Percentiles rank a stretch among this genome's conserved stretches.
Conservation (phyloP, 2,329 filamentous ascomycete species). For the Passalora sequoiae region DNA sequence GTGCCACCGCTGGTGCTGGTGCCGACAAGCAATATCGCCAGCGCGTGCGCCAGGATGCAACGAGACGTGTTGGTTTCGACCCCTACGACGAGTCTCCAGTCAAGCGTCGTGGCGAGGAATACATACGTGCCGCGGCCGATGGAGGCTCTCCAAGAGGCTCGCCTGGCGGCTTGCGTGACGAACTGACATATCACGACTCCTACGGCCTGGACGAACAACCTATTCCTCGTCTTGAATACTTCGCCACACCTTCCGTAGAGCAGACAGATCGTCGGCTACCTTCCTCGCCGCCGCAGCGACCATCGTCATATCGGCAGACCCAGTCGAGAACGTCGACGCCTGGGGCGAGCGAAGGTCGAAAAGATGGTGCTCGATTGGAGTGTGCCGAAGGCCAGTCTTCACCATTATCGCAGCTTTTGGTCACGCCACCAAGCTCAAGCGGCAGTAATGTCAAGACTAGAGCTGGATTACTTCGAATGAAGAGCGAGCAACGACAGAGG, state of each 20-base stretch:
- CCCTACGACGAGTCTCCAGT: slow-evolving; percentile 67
- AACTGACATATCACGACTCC: slow-evolving; percentile 16
- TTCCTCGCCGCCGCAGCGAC: slow-evolving; percentile 14
- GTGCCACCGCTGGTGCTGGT: slow-evolving; percentile 60
- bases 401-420: slow-evolving; percentile 4
- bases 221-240: slow-evolving; percentile 13
- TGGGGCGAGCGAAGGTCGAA: slow-evolving; percentile 17
- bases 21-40: slow-evolving; percentile 58
- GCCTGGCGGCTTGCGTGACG: slow-evolving; percentile 4
- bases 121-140: slow-evolving; percentile 33
- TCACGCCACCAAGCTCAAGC: slow-evolving; percentile 17
- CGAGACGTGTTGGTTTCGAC: slow-evolving; percentile 62
- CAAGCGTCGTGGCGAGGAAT: slow-evolving; percentile 62
- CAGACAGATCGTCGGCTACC: slow-evolving; percentile 3
- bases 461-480: slow-evolving; percentile 13
- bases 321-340: slow-evolving; percentile 23
- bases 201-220: slow-evolving; percentile 11
- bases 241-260: slow-evolving; percentile 8
- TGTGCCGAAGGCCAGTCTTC: slow-evolving; percentile 7
- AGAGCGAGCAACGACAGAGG: slow-evolving; percentile 18
- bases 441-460: slow-evolving; percentile 15
- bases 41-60: slow-evolving; percentile 55
- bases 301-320: slow-evolving; percentile 21
- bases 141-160: slow-evolving; percentile 9
- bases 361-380: slow-evolving; percentile 12